Conservation (phyloP, 441 rosid genomes). For the Geranium incanum region DNA sequence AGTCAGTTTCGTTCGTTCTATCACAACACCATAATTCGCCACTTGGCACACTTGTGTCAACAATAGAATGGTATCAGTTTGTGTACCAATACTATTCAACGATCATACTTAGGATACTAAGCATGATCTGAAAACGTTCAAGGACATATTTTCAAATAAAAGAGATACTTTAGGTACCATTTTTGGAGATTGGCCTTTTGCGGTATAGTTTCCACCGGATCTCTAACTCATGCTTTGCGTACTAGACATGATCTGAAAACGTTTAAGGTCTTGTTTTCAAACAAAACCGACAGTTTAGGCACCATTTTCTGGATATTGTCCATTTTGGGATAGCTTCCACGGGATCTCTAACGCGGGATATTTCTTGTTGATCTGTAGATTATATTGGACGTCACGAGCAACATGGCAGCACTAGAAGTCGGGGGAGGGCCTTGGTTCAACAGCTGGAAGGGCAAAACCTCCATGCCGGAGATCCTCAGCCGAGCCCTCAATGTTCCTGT, state of each 20-base stretch:
- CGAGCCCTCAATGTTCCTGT: conserved; percentile 45
- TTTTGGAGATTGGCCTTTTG: not conserved
- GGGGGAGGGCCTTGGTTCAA: conserved; percentile 98
- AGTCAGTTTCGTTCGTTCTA: not conserved
- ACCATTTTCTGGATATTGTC: not conserved
- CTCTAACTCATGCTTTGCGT: not conserved
- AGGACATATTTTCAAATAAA: not conserved
- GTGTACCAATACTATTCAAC: too few species aligned
- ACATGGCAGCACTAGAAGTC: conserved; percentile 79
- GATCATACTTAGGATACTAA: too few species aligned
- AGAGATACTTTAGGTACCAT: not conserved
- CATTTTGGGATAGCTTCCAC: not conserved
- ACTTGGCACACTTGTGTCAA: too few species aligned
- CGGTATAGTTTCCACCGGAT: not conserved
- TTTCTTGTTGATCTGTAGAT: conserved; percentile 35
- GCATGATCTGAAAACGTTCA: too few species aligned
- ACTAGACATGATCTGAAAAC: too few species aligned
- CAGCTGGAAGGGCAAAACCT: conserved; percentile 70
- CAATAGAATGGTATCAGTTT: too few species aligned
- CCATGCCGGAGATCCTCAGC: conserved; percentile 51
- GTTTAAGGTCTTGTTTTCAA: not conserved
- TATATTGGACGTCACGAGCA: conserved; percentile 63
- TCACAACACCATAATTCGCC: not conserved
- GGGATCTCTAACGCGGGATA: not conserved
- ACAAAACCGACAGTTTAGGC: not conserved